A percentile compares a stretch with the other conserved stretches of the same genome.
These are phyloP conservation scores for Ambrosiella cleistominuta DNA, from an alignment of 2,329 filamentous ascomycete species.

Conservation along the genomic window DNA sequence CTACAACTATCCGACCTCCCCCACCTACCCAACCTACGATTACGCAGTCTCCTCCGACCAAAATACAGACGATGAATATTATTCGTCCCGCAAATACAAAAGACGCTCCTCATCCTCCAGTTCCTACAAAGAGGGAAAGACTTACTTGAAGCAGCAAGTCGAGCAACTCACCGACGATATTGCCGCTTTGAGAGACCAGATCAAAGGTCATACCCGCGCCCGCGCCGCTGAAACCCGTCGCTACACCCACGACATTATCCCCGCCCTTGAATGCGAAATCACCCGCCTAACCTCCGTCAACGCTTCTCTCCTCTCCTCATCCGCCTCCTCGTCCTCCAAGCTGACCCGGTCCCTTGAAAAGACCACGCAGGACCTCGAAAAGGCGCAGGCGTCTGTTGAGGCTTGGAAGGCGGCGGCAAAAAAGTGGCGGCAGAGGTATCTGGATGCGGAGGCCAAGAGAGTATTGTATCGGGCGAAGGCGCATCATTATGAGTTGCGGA, in stretches of 20 bases:
- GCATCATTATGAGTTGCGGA: conserved; percentile 12
- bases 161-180: background rate
- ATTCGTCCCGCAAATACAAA: no score
- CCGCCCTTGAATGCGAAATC: background rate
- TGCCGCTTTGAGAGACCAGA: background rate
- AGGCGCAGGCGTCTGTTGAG: background rate
- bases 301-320: background rate
- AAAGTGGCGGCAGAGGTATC: background rate
- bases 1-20: background rate
- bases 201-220: background rate
- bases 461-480: background rate
- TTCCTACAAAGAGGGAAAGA: background rate
- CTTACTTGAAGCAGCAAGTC: background rate
- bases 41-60: background rate
- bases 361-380: background rate
- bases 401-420: background rate
- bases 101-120: no score
- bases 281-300: background rate
- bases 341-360: background rate
- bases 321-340: background rate
- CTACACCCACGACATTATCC: conserved; percentile 1
- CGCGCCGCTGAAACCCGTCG: background rate
- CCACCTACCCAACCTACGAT: background rate
- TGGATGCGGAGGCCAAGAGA: background rate
- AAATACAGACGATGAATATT: background rate